Evolutionary conservation across 768 basidiomycete species (phyloP).

Genomic region (Rhizopogon vesiculosus): DNA sequence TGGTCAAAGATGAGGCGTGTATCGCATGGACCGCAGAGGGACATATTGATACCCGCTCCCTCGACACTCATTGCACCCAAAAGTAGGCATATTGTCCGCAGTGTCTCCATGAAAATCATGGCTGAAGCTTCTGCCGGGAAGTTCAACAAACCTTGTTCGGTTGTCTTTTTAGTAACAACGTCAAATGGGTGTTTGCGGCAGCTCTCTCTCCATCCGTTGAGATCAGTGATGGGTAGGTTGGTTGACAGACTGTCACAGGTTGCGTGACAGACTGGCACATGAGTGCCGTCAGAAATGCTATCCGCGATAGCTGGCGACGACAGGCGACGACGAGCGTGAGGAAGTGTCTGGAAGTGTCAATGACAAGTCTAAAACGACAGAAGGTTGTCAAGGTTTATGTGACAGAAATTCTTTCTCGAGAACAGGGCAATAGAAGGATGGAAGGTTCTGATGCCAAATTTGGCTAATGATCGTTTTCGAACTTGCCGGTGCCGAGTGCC

Average conservation of each 20-base stretch:
- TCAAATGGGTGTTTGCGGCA: conserved; percentile 1
- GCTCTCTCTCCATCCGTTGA: background rate
- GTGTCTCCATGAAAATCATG: conserved; percentile 13
- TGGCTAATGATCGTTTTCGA: conserved; percentile 32
- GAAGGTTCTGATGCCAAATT: conserved; percentile 30
- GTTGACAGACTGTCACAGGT: background rate
- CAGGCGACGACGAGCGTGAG: background rate
- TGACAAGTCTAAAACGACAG: background rate
- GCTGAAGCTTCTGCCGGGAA: conserved; percentile 9
- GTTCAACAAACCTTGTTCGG: conserved; percentile 10
- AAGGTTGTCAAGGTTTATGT: conserved; percentile 7
- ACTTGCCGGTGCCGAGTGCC: conserved; percentile 44
- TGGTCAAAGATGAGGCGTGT: background rate
- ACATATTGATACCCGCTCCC: background rate
- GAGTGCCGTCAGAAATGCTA: background rate
- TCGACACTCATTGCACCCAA: background rate
- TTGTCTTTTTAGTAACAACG: conserved; percentile 2
- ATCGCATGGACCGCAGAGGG: background rate
- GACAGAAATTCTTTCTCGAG: conserved; percentile 8
- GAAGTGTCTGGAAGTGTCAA: background rate
- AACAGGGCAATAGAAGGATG: conserved; percentile 28
- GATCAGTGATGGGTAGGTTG: background rate
- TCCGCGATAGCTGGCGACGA: background rate
- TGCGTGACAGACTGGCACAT: background rate
- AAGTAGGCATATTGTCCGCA: conserved; percentile 8